Conservation (phyloP, 352 stramenopile species). For the Globisporangium radiosum region DNA sequence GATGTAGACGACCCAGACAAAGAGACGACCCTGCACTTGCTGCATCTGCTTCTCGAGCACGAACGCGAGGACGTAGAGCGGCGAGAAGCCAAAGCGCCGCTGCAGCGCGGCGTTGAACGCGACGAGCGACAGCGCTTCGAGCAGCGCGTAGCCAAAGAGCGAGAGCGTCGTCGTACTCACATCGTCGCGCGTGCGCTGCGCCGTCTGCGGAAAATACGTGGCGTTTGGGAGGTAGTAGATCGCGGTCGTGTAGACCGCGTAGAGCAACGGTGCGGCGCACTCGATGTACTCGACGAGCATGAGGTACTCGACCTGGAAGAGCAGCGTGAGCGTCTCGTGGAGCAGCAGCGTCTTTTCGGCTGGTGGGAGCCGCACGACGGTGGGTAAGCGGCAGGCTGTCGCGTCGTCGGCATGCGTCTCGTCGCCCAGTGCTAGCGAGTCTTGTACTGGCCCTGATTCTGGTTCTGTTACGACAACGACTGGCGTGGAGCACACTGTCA, state of each 20-base stretch:
- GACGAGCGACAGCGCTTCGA: conserved; percentile 21
- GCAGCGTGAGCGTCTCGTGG: conserved; percentile 13
- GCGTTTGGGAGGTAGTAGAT: conserved; percentile 22
- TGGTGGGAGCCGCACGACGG: neutral
- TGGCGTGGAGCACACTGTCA: too few species aligned
- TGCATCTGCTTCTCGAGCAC: conserved; percentile 28
- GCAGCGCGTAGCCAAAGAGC: conserved; percentile 15
- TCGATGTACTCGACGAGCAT: conserved; percentile 28
- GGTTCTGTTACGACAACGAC: too few species aligned
- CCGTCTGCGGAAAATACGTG: conserved; percentile 14
- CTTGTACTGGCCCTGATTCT: neutral
- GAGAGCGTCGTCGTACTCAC: conserved; percentile 1
- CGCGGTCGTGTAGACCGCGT: conserved; percentile 11
- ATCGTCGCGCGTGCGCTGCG: conserved; percentile 5
- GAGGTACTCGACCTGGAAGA: conserved; percentile 33
- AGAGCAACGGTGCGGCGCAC: conserved; percentile 9
- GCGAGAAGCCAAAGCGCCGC: conserved; percentile 16
- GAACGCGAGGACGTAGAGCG: conserved; percentile 28
- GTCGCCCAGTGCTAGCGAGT: neutral
- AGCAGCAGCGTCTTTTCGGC: neutral
- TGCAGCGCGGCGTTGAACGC: conserved; percentile 12
- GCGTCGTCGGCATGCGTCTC: too few species aligned
- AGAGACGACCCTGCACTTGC: conserved; percentile 16
- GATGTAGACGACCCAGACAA: conserved; percentile 25
- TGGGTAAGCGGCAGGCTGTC: neutral